Evolutionary conservation across 1,284 basidiomycete species (phyloP).

Genomic region (Moesziomyces sp.): DNA sequence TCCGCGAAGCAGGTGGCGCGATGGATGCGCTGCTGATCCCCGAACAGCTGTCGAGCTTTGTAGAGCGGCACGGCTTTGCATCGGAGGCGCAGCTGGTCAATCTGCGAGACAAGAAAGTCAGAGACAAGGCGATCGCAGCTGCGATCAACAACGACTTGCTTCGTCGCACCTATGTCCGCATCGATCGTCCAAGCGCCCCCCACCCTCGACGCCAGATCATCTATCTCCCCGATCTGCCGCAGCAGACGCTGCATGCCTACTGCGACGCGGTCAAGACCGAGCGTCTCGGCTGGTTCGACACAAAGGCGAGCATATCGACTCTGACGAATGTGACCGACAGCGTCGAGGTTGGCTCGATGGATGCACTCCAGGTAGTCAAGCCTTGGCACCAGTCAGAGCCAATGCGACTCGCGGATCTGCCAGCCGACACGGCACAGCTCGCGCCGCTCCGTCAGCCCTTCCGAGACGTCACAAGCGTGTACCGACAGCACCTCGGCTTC

Average conservation of each 20-base stretch:
- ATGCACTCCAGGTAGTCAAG: conserved; percentile 11
- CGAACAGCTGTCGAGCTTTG: conserved; percentile 24
- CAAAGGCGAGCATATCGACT: conserved; percentile 8
- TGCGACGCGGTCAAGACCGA: conserved; percentile 32
- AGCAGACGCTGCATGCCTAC: conserved; percentile 28
- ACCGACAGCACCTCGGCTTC: conserved; percentile 49
- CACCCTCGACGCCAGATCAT: conserved; percentile 37
- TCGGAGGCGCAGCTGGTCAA: conserved; percentile 37
- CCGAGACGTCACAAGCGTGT: conserved; percentile 29
- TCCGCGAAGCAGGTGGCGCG: conserved; percentile 36
- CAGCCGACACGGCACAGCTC: conserved; percentile 12
- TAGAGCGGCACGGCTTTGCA: conserved; percentile 34
- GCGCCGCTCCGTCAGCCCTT: conserved; percentile 28
- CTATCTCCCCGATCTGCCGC: conserved; percentile 28
- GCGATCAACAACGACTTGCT: conserved; percentile 33
- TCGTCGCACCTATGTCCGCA: conserved; percentile 33
- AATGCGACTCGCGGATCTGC: conserved; percentile 15
- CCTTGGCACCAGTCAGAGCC: conserved; percentile 29
- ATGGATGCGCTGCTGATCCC: conserved; percentile 41
- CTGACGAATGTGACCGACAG: conserved; percentile 18
- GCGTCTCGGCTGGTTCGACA: conserved; percentile 24
- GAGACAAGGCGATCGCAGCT: conserved; percentile 28
- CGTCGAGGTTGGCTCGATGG: conserved; percentile 14
- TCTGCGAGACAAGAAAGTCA: conserved; percentile 36
- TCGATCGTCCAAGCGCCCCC: conserved; percentile 14